Conservation (phyloP, 2,329 filamentous ascomycete species). For the Cercospora sojina region DNA sequence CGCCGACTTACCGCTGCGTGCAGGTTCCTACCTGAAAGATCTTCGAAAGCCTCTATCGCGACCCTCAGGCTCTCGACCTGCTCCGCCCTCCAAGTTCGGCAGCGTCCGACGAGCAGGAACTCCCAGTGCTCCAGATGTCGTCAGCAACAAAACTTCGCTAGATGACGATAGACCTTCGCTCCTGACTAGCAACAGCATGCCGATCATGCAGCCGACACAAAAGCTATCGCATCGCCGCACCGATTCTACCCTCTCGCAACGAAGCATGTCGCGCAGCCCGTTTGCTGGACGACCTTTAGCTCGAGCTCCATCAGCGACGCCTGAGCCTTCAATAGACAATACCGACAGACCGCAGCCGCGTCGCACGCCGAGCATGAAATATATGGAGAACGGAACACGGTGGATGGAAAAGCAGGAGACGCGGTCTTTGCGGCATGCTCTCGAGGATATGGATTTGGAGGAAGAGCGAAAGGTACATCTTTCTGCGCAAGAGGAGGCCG, state of each 20-base stretch:
- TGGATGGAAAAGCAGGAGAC: constrained; percentile 83
- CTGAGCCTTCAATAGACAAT: constrained; percentile 46
- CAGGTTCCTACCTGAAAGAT: constrained; percentile 69
- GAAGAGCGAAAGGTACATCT: constrained; percentile 65
- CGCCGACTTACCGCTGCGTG: constrained; percentile 21
- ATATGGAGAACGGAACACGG: constrained; percentile 70
- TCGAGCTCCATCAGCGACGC: constrained; percentile 26
- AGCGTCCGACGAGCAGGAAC: constrained; percentile 35
- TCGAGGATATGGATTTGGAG: constrained; percentile 70
- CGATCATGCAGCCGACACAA: constrained; percentile 27
- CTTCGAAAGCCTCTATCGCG: constrained; percentile 67
- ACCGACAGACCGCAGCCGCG: constrained; percentile 40
- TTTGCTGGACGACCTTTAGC: constrained; percentile 38
- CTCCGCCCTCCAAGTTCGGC: constrained; percentile 50
- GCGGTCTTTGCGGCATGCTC: constrained; percentile 65
- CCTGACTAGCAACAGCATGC: constrained; percentile 37
- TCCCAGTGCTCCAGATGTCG: constrained; percentile 13
- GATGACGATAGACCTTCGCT: constrained; percentile 33
- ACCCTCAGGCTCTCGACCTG: constrained; percentile 69
- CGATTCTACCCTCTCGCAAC: constrained; percentile 19
- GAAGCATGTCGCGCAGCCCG: constrained; percentile 24
- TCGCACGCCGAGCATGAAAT: constrained; percentile 61
- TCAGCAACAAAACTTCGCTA: constrained; percentile 10
- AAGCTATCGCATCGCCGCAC: constrained; percentile 31
- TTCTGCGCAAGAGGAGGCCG: constrained; percentile 72